These are phyloP conservation scores for Penicillium atrosanguineum DNA, from an alignment of 495 filamentous ascomycete species.

Conservation along the genomic window DNA sequence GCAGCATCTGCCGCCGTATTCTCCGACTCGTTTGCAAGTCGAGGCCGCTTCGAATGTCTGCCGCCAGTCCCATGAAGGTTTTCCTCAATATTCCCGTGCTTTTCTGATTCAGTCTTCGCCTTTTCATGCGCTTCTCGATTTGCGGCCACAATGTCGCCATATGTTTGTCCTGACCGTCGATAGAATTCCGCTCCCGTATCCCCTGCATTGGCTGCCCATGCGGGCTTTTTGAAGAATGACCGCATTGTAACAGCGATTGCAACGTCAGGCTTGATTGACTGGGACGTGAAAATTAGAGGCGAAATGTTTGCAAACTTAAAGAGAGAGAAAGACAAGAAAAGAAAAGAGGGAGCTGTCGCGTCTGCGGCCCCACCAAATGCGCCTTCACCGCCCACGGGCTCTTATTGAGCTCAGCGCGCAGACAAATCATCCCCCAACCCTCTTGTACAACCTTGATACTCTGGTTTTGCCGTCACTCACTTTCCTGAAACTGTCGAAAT, in stretches of 20 bases:
- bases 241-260: constrained; percentile 39
- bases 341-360: background rate
- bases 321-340: background rate
- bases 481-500: background rate
- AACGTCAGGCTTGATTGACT: background rate
- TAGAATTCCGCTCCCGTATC: constrained; percentile 59
- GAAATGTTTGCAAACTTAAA: background rate
- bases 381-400: constrained; percentile 7
- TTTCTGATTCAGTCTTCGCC: constrained; percentile 2
- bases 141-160: constrained; percentile 57
- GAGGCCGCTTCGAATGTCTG: constrained; percentile 7
- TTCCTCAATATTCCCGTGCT: background rate
- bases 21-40: background rate
- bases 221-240: constrained; percentile 67
- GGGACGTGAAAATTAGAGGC: background rate
- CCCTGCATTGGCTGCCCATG: constrained; percentile 48
- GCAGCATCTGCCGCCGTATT: background rate
- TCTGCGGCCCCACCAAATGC: background rate
- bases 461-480: background rate
- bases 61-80: background rate
- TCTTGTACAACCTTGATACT: background rate
- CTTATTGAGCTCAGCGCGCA: constrained; percentile 1
- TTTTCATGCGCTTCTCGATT: constrained; percentile 34
- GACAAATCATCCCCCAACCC: background rate
- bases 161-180: constrained; percentile 62